Percentiles rank a stretch among this genome's conserved stretches.
Evolutionary conservation across 495 filamentous ascomycete genomes (phyloP).

Genomic region (Neurospora sp.): DNA sequence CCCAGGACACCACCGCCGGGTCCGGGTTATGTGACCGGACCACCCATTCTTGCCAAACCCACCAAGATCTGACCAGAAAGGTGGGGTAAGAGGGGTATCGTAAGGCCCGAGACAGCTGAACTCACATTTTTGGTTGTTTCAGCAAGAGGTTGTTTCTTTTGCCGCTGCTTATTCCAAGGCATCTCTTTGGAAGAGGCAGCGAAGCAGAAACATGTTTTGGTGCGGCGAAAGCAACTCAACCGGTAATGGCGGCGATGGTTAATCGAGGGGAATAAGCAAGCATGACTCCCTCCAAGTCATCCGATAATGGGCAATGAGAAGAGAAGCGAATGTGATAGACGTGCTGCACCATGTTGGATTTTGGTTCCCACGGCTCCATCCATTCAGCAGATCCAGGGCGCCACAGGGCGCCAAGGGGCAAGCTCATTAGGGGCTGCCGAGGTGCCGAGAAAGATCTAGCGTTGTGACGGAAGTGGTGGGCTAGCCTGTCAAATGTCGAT

Average conservation of each 20-base stretch:
- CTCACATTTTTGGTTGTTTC: background rate
- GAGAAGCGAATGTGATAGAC: background rate
- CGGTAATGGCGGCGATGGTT: background rate
- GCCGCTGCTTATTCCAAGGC: background rate
- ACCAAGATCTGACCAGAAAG: background rate
- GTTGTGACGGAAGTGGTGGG: background rate
- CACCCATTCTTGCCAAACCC: background rate
- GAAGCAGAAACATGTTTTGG: background rate
- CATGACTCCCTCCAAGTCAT: background rate
- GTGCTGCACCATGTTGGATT: background rate
- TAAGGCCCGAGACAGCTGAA: background rate
- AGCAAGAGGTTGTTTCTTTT: background rate
- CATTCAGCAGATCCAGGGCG: background rate
- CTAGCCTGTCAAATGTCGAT: background rate
- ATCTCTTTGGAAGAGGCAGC: background rate
- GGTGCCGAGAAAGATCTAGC: background rate
- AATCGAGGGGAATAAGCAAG: background rate
- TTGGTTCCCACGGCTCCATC: background rate
- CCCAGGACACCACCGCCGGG: background rate
- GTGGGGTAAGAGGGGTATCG: background rate
- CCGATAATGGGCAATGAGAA: background rate
- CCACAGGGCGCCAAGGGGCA: background rate
- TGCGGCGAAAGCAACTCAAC: background rate
- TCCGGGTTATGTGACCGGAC: background rate
- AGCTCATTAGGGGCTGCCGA: background rate